These are phyloP conservation scores for Hyaloscypha hepaticicola DNA, from an alignment of 495 filamentous ascomycete genomes.

Conservation along the genomic window DNA sequence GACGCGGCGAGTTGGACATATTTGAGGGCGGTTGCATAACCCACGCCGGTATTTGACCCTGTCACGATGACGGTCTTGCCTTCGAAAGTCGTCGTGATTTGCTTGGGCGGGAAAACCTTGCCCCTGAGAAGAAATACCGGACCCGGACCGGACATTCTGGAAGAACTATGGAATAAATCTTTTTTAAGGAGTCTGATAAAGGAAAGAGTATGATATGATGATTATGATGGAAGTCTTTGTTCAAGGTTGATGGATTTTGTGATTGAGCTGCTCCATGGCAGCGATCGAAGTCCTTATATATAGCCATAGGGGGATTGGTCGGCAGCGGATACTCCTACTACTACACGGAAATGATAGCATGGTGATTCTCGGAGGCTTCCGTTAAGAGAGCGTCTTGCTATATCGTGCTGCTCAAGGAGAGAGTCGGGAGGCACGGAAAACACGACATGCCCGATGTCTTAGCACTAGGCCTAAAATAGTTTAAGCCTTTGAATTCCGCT, in stretches of 20 bases:
- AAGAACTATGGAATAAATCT: slow-evolving; percentile 45
- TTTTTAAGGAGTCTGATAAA: slow-evolving; percentile 15
- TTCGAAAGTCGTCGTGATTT: slow-evolving; percentile 20
- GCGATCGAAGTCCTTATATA: slow-evolving; percentile 13
- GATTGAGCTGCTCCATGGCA: slow-evolving; percentile 13
- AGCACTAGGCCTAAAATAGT: slow-evolving; percentile 20
- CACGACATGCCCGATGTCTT: slow-evolving; percentile 8
- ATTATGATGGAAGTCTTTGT: slow-evolving; percentile 15
- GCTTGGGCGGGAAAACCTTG: slow-evolving; percentile 18
- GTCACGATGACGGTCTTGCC: slow-evolving; percentile 52
- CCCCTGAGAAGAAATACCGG: slow-evolving; percentile 13
- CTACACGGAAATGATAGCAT: slow-evolving; percentile 11
- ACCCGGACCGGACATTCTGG: slow-evolving; percentile 39
- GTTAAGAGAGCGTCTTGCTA: slow-evolving; percentile 11
- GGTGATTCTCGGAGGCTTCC: slow-evolving; percentile 1
- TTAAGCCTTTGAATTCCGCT: slow-evolving; percentile 14
- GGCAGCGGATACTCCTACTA: slow-evolving; percentile 10
- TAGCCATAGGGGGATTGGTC: slow-evolving; percentile 9
- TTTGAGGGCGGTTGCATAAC: slow-evolving; percentile 47
- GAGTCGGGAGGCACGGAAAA: slow-evolving; percentile 16
- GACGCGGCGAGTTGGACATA: slow-evolving; percentile 55
- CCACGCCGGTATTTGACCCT: slow-evolving; percentile 52
- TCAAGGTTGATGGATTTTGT: slow-evolving; percentile 16
- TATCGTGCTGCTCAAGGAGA: slow-evolving; percentile 9
- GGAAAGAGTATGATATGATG: slow-evolving; percentile 17